Percentiles rank a stretch among this genome's conserved stretches.
phyloP scores from a whole-genome alignment of 768 basidiomycete species.

The Naganishia vaughanmartiniae region DNA sequence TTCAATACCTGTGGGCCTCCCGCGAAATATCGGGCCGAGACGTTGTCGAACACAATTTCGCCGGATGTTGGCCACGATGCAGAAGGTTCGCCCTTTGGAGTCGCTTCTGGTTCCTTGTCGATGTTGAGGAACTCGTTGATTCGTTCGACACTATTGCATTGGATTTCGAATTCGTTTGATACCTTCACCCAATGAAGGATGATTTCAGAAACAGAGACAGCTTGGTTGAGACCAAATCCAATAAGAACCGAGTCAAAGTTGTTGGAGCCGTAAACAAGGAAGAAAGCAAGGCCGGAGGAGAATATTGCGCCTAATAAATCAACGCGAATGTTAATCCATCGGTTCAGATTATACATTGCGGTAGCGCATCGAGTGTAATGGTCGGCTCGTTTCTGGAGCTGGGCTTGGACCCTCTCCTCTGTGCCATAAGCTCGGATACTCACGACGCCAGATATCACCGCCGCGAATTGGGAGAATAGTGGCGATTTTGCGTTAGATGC shows the following conservation, averaged over 20 bases:
- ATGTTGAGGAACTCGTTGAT: slow-evolving; percentile 61
- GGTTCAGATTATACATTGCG: slow-evolving; percentile 55
- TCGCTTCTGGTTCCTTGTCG: slow-evolving; percentile 59
- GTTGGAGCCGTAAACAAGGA: slow-evolving; percentile 57
- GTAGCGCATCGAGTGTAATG: slow-evolving; percentile 38
- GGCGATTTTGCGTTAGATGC: slow-evolving; percentile 52
- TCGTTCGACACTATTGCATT: slow-evolving; percentile 54
- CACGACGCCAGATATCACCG: slow-evolving; percentile 61
- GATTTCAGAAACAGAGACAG: slow-evolving; percentile 46
- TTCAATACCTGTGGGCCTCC: slow-evolving; percentile 65
- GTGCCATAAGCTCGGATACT: slow-evolving; percentile 68
- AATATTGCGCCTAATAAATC: slow-evolving; percentile 65
- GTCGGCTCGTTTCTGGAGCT: slow-evolving; percentile 60
- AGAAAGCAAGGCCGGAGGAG: slow-evolving; percentile 60
- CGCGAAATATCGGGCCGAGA: slow-evolving; percentile 60
- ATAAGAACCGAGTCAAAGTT: slow-evolving; percentile 42
- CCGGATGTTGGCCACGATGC: slow-evolving; percentile 67
- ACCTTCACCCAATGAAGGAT: slow-evolving; percentile 49
- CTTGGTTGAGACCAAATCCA: slow-evolving; percentile 51
- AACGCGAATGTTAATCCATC: slow-evolving; percentile 59
- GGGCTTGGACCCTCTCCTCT: slow-evolving; percentile 56
- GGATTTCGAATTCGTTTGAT: slow-evolving; percentile 50
- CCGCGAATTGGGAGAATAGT: slow-evolving; percentile 59
- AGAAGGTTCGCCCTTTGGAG: slow-evolving; percentile 57
- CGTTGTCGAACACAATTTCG: slow-evolving; percentile 58